Evolutionary conservation across 495 filamentous ascomycete species (phyloP), one percentile per base, ranked within the genome.

Genomic region (Lineolata rhizophorae): DNA sequence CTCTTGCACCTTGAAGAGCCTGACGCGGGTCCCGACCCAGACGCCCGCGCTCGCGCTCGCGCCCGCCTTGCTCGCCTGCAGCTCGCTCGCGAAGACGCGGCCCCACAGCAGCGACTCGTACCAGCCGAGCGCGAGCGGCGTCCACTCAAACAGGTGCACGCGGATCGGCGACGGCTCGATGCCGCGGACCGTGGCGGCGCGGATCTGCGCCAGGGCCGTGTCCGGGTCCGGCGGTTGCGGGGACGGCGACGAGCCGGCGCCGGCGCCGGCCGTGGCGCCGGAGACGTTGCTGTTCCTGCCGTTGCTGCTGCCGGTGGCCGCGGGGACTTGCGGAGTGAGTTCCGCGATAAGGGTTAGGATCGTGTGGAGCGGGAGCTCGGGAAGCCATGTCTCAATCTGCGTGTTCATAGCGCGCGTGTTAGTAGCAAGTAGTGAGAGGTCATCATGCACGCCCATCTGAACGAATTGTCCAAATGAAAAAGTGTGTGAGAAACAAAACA

Each of bases 121-220:
- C 87, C 87, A 97, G 29, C 90, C 87, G 22, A 97, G 64, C 0
- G 79, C 76, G 8, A 93, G 59, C 0, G 81, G 72, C 1, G 84
- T 85, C 87, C 87, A 97, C 54, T 91, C 80, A 50, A 97, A 97
- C 31, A 78, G 73, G 44, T 94, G 87, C 1, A 83, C 72, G 20
- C 77, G 67, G 29, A 76, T 57, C 0, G 78, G 64, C 1, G 73
- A 70, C 6, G 78, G 70, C 16, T 93, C 84, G 34, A 92, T 70
- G 20, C 62, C 67, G 22, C 54, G 59, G 31, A 74, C 51, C 35
- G 53, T 44, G 0, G 36, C 39, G 10, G 34, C 27, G 21, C 40
- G 30, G 21, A 53, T 51, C 12, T 41, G 34, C 28, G 41, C 32
- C 19, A 50, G 42, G 3, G 44, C 31, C 18, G 44, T 42, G 38